Base-by-base conservation (phyloP, 257 asterid species). In the Orobanche coerulescens region DNA sequence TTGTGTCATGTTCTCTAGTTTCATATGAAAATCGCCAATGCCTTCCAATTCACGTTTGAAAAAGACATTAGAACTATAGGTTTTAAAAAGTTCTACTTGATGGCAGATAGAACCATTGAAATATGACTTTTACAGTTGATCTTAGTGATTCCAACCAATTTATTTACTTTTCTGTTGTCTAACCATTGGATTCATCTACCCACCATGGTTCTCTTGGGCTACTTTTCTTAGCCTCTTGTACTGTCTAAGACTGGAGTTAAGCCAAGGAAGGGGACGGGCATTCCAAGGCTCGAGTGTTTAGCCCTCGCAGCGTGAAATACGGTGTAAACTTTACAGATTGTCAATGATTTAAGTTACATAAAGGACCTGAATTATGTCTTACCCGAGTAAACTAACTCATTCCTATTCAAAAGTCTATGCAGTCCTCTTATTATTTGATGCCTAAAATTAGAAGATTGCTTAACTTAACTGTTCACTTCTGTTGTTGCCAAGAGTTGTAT, bases 111-210 rank as follows among this genome's bases (percentile, higher is more conserved):
- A 43, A 39, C 57, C 31, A 10, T 46, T 48, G 33, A 8, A 6
- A 37, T 46, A 33, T 22, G 53, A 55, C 55, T 30, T 42, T 39
- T 64, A 25, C 15, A n/a, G 20, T 57, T 48, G 28, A 4, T 67
- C 40, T 46, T 34, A 18, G 43, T 53, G 19, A 15, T 61, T 53
- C 47, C 37, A 67, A 53, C 65, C 48, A 25, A 63, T 52, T 24
- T 66, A 46, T n/a, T 19, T 8, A 50, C 37, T 42, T 59, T 33
- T 66, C 16, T 19, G 43, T 58, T 48, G 12, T 49, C 56, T 65
- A 6, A 8, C 46, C 2, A 10, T 64, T 31, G 50, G 36, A 50
- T 49, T 48, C 58, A 24, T 70, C n/a, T n/a, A 16, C 34, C 43
- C 16, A 12, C 15, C 40, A 23, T 14, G 26, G 15, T 65, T 37